Evolutionary conservation across 2,329 filamentous ascomycete genomes (phyloP).

Genomic region (Epichloe glyceriae): DNA sequence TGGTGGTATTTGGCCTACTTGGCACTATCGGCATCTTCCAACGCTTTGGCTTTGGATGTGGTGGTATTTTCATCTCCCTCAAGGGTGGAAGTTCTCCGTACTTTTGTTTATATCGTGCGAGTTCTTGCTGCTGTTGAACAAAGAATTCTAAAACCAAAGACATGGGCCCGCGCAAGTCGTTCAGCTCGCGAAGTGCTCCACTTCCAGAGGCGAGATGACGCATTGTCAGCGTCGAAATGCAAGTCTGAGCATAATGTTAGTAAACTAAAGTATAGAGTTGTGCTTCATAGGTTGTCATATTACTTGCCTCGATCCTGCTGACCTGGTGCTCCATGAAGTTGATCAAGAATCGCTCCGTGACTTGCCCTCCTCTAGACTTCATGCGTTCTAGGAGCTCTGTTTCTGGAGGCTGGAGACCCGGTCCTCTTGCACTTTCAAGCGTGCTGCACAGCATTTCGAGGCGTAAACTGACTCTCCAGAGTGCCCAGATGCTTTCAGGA

Average conservation of each 20-base stretch:
- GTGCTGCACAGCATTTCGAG: constrained; percentile 88
- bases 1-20: background rate
- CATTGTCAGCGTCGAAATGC: constrained; percentile 64
- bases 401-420: constrained; percentile 63
- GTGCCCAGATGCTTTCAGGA: constrained; percentile 71
- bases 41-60: constrained; percentile 4
- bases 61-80: constrained; percentile 12
- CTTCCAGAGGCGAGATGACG: constrained; percentile 68
- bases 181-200: constrained; percentile 45
- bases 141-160: constrained; percentile 52
- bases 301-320: constrained; percentile 75
- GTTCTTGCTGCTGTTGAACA: constrained; percentile 46
- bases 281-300: background rate
- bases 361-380: constrained; percentile 58
- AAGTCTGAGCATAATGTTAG: constrained; percentile 43
- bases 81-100: constrained; percentile 30
- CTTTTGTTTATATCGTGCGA: constrained; percentile 45
- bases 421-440: constrained; percentile 57
- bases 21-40: background rate
- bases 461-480: constrained; percentile 81
- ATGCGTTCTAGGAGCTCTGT: constrained; percentile 65
- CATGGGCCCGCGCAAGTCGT: constrained; percentile 70
- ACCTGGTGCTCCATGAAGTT: constrained; percentile 93
- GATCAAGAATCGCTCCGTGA: constrained; percentile 77
- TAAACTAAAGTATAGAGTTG: background rate